Percentiles rank a stretch among this genome's conserved stretches.
phyloP scores from a whole-genome alignment of 176 grass and related monocot genomes.

The Carex myosuroides region DNA sequence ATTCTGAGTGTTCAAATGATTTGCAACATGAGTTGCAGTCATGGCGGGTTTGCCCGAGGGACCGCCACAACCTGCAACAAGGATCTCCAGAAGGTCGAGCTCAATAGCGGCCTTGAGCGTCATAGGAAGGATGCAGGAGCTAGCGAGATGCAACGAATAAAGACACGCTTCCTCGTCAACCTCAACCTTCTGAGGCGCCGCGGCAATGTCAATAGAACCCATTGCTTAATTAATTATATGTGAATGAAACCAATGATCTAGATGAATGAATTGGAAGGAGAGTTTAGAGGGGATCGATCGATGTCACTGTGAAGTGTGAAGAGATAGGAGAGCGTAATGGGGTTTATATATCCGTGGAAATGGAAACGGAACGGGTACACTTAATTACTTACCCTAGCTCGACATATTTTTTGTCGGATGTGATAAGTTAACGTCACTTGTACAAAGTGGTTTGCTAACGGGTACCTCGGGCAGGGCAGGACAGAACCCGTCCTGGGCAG shows the following conservation, averaged over 20 bases:
- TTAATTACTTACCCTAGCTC: background rate
- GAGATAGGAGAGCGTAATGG: background rate
- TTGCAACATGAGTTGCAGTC: constrained; percentile 39
- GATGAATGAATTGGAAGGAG: background rate
- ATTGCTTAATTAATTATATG: background rate
- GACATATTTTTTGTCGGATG: background rate
- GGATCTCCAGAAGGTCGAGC: constrained; percentile 70
- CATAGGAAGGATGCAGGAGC: constrained; percentile 82
- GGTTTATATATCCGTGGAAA: background rate
- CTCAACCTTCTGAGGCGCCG: background rate
- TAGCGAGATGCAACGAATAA: constrained; percentile 62
- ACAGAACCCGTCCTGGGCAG: too few relatives aligned
- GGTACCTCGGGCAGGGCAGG: too few relatives aligned
- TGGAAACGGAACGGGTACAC: background rate
- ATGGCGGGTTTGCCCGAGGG: background rate
- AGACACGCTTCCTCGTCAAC: constrained; percentile 78
- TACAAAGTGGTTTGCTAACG: background rate
- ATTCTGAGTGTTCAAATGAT: constrained; percentile 34
- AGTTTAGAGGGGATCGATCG: background rate
- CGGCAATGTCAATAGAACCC: background rate
- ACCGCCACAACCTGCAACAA: constrained; percentile 19
- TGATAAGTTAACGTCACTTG: background rate
- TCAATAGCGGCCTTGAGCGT: constrained; percentile 86
- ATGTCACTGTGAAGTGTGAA: background rate
- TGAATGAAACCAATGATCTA: background rate